phyloP scores from a whole-genome alignment of 129 eudicot species.

The Scalesia atractyloides region DNA sequence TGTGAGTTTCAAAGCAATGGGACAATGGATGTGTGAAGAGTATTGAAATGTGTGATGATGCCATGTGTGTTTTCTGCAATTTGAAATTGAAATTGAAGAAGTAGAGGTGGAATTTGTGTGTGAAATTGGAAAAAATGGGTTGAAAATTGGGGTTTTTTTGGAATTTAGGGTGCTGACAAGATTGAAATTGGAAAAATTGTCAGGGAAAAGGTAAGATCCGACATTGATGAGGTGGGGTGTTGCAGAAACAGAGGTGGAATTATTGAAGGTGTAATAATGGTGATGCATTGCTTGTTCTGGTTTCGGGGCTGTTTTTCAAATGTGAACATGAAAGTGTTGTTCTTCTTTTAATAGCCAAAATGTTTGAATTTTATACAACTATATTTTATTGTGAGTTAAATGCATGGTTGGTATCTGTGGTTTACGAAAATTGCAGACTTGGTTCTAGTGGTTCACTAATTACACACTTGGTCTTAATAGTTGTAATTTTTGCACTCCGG shows the following conservation, averaged over 20 bases:
- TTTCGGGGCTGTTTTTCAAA: neutral
- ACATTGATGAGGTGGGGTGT: slow-evolving; percentile 38
- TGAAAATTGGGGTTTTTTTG: slow-evolving; percentile 9
- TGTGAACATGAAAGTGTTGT: too few species aligned
- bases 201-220: slow-evolving; percentile 38
- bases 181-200: neutral
- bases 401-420: too few species aligned
- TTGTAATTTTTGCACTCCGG: too few species aligned
- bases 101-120: neutral
- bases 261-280: slow-evolving; percentile 21
- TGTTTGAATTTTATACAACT: too few species aligned
- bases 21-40: slow-evolving; percentile 7
- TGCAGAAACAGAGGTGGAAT: neutral
- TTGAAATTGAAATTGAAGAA: slow-evolving; percentile 7
- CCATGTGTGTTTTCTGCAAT: slow-evolving; percentile 21
- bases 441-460: too few species aligned
- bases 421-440: too few species aligned
- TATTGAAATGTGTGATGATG: slow-evolving; percentile 30
- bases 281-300: slow-evolving; percentile 9
- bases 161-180: neutral
- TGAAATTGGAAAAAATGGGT: slow-evolving; percentile 3
- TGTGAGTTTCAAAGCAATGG: neutral
- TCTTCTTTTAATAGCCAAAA: too few species aligned
- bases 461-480: too few species aligned
- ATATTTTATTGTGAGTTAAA: too few species aligned